Conservation (phyloP, 176 grass and related monocot species). For the Aegilops sharonensis region DNA sequence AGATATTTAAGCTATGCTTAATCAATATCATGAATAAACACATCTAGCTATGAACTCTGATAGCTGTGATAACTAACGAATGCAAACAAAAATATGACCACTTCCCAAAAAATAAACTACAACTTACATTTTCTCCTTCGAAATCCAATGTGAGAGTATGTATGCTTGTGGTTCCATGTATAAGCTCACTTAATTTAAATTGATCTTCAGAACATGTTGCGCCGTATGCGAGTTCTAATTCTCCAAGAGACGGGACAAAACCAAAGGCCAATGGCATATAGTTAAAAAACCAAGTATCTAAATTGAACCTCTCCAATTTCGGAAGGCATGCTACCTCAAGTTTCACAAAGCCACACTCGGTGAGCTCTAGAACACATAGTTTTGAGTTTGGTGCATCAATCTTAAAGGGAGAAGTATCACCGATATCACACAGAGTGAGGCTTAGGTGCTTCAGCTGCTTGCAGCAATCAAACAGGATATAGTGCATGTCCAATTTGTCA, state of each 20-base stretch:
- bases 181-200: not conserved
- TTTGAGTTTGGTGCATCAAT: conserved; percentile 3
- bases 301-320: not conserved
- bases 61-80: too few relatives aligned
- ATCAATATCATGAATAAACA: too few relatives aligned
- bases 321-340: not conserved
- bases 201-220: not conserved
- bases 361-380: not conserved
- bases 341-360: not conserved
- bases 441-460: conserved; percentile 1
- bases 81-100: too few relatives aligned
- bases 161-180: not conserved
- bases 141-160: too few relatives aligned
- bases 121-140: too few relatives aligned
- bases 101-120: too few relatives aligned
- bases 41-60: too few relatives aligned
- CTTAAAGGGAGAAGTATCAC: not conserved
- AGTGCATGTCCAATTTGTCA: not conserved
- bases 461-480: not conserved
- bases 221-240: not conserved
- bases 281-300: not conserved
- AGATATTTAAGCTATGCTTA: too few relatives aligned
- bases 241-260: not conserved
- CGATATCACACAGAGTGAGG: not conserved
- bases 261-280: not conserved